Conservation (phyloP, 2,329 filamentous ascomycete species). For the Penicillium sp. region DNA sequence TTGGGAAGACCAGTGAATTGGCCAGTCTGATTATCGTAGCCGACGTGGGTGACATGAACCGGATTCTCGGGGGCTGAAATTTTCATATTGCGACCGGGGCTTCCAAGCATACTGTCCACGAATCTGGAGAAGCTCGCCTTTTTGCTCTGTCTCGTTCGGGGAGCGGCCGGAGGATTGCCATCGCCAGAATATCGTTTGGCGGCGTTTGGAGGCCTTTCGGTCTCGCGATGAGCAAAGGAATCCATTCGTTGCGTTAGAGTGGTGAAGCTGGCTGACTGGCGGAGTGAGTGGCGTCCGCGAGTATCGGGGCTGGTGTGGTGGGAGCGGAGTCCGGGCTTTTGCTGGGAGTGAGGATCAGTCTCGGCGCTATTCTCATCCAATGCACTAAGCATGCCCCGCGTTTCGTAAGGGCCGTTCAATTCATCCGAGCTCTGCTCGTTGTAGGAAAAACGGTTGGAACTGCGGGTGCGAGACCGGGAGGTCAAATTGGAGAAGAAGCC, state of each 20-base stretch:
- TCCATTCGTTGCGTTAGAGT: conserved; percentile 54
- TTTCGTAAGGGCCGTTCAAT: conserved; percentile 47
- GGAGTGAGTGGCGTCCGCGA: conserved; percentile 57
- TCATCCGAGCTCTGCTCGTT: conserved; percentile 46
- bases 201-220: conserved; percentile 54
- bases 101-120: conserved; percentile 79
- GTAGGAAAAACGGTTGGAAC: conserved; percentile 38
- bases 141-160: conserved; percentile 64
- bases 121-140: conserved; percentile 88
- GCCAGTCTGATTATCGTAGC: conserved; percentile 92
- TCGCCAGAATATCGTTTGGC: conserved; percentile 81
- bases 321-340: conserved; percentile 46
- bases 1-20: conserved; percentile 95
- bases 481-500: conserved; percentile 29
- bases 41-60: conserved; percentile 96
- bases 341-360: conserved; percentile 30
- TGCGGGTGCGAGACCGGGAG: conserved; percentile 36
- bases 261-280: conserved; percentile 67
- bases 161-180: conserved; percentile 60
- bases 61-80: conserved; percentile 98
- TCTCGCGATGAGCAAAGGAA: conserved; percentile 46
- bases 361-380: conserved; percentile 43
- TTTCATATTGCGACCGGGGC: conserved; percentile 76
- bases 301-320: conserved; percentile 57
- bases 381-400: conserved; percentile 46